Base-by-base conservation (phyloP, 129 eudicot genomes). In the Deinandra increscens region DNA sequence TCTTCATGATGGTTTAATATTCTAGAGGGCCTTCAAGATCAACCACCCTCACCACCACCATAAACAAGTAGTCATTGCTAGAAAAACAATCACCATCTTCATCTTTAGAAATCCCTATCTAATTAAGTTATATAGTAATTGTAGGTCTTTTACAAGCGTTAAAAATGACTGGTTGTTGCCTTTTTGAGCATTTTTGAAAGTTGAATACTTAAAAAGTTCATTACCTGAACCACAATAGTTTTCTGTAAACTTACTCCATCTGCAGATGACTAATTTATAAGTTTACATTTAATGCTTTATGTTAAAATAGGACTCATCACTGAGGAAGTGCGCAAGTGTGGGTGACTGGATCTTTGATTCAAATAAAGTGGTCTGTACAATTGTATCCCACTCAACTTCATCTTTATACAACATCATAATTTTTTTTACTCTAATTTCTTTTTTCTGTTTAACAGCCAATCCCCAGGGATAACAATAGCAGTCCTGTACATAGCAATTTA, bases 301-400 rank as follows among this genome's bases (percentile, higher is more conserved):
- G 68, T 53, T 61, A 71, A 50, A 71, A 71, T 83, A 93, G 98
- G 96, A 83, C 23, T 80, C 91, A 39, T 88, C 83, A 19, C 63
- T 93, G 64, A 84, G 89, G 90, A 93, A 93, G 79, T 89, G 92
- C 31, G 96, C 98, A 39, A 93, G 98, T 80, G 96, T 93, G 66
- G 98, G 98, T 33, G 90, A 82, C 71, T 93, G 98, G 98, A 81
- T 89, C 71, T 79, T 78, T 58, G 96, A 92, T 73, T 84, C 98
- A 26, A 91, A 88, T 66, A 88, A 79, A 51, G 81, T 78, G 87
- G 97, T 88, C 65, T 76, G 96, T 86, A 37, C 63, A 53, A 8
- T 20, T 92, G 34, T 81, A 87, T 68, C 96, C 70, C 33, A n/a
- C 37, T 44, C 50, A 55, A 10, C 60, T 37, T 69, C 2, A 46